A percentile compares a stretch with the other conserved stretches of the same genome.
Evolutionary conservation across 257 asterid genomes (phyloP).

Genomic region (Coffea canephora): DNA sequence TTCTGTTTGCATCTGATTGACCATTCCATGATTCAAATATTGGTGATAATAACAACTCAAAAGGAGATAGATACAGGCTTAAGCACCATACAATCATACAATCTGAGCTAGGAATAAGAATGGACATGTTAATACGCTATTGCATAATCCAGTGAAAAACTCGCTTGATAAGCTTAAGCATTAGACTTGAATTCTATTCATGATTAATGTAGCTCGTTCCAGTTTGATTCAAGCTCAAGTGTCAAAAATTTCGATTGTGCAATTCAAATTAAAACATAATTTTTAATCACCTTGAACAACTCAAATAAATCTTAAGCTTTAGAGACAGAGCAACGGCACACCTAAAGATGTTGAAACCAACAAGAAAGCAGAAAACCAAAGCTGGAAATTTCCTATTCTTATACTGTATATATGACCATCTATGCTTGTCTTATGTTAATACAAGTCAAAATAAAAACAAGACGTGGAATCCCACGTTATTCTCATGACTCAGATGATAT

Average conservation of each 20-base stretch:
- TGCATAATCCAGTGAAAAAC: neutral
- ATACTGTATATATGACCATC: neutral
- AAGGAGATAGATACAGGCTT: neutral
- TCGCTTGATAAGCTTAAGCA: too few species aligned
- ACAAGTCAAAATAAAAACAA: constrained; percentile 5
- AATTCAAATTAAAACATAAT: too few species aligned
- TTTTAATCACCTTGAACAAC: too few species aligned
- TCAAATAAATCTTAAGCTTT: too few species aligned
- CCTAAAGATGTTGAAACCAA: neutral
- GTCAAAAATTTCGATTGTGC: too few species aligned
- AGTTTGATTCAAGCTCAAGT: too few species aligned
- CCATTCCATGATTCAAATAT: neutral
- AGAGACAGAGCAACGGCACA: too few species aligned
- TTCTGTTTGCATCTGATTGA: neutral
- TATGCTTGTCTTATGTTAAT: neutral
- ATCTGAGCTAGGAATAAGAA: neutral
- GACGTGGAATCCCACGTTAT: constrained; percentile 5
- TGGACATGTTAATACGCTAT: neutral
- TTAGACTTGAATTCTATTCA: neutral
- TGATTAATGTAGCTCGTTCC: neutral
- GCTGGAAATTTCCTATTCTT: neutral
- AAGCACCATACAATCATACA: neutral
- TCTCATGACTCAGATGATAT: neutral
- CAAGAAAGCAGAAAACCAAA: neutral
- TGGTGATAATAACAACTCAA: neutral